Percentiles rank a stretch among this genome's conserved stretches.
phyloP scores from a whole-genome alignment of 2,329 filamentous ascomycete genomes.

The Leptographium wingfieldii region DNA sequence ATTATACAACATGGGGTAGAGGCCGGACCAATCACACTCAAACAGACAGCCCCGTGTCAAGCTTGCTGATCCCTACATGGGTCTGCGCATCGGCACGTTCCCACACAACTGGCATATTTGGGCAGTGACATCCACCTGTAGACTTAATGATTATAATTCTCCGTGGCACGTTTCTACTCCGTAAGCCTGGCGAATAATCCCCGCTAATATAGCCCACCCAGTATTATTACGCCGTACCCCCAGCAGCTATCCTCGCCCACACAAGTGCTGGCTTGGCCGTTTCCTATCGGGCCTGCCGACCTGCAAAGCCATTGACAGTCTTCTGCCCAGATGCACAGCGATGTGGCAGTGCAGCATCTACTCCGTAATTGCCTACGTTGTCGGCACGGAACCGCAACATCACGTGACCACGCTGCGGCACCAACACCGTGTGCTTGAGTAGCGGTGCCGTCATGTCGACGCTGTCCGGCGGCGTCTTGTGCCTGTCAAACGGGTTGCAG shows the following conservation, averaged over 20 bases:
- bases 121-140: no score
- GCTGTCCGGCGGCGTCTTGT: not conserved
- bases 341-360: constrained; percentile 27
- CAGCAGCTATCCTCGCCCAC: not conserved
- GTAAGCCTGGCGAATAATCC: no score
- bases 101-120: no score
- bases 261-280: not conserved
- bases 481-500: constrained; percentile 1
- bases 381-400: constrained; percentile 22
- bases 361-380: constrained; percentile 24
- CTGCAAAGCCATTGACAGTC: constrained; percentile 26
- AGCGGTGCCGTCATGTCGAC: constrained; percentile 7
- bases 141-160: no score
- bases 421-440: constrained; percentile 22
- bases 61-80: not conserved
- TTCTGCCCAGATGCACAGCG: constrained; percentile 24
- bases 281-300: not conserved
- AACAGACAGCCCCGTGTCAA: not conserved
- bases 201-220: no score
- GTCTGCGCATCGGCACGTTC: not conserved
- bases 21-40: not conserved
- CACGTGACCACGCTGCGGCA: constrained; percentile 22
- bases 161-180: no score
- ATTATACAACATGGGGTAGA: not conserved
- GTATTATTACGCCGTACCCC: no score